These are phyloP conservation scores for Verticillium zaregamsianum DNA, from an alignment of 2,329 filamentous ascomycete species.

Conservation along the genomic window DNA sequence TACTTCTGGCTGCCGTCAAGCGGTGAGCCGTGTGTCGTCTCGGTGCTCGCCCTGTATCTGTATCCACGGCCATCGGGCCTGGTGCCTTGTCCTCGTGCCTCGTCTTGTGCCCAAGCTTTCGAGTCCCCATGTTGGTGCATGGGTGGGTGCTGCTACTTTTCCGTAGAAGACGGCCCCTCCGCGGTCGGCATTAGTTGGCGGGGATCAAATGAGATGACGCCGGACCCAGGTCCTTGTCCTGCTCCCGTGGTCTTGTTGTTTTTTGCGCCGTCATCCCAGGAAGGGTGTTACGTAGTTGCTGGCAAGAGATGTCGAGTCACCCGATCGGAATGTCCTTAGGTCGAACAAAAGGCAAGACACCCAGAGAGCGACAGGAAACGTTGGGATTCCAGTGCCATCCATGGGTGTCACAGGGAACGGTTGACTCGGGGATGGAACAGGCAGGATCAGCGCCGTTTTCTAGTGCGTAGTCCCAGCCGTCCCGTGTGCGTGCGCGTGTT, in stretches of 20 bases:
- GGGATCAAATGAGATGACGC: neutral
- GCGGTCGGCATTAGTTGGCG: neutral
- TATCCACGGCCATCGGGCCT: neutral
- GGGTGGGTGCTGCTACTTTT: neutral
- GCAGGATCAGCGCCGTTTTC: neutral
- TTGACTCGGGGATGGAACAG: neutral
- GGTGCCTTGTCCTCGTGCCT: neutral
- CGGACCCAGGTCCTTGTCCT: neutral
- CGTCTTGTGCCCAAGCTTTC: neutral
- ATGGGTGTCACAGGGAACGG: neutral
- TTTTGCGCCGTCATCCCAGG: neutral
- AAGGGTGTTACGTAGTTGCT: neutral
- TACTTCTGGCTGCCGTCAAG: neutral
- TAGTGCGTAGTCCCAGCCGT: neutral
- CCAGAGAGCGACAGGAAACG: neutral
- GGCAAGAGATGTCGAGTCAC: neutral
- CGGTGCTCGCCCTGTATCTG: neutral
- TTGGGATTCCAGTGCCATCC: neutral
- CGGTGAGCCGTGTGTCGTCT: neutral
- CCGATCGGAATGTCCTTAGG: neutral
- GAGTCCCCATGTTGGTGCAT: neutral
- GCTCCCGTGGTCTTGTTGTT: neutral
- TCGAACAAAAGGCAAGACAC: neutral
- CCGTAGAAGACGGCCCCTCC: neutral
- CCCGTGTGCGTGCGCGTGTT: neutral